Evolutionary conservation across 495 filamentous ascomycete genomes (phyloP), one percentile per base, ranked within the genome.

Genomic region (Corynascus novoguineensis): DNA sequence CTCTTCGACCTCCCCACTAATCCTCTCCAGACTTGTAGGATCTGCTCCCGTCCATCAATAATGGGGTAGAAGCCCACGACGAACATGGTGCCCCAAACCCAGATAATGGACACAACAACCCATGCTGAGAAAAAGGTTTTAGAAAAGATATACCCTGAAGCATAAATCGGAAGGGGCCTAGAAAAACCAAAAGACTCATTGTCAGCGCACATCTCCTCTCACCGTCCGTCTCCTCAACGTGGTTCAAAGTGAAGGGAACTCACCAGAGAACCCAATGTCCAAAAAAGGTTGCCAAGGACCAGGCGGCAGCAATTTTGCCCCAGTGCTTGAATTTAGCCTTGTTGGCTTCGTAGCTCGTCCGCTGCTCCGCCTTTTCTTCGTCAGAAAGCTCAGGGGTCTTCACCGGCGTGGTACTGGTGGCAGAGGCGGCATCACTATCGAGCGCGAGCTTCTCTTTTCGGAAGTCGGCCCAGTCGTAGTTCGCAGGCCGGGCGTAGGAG

Each of bases 291-390:
- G 41, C 41, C 41, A 45, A 22, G 12, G 41, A 45, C 41, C 41
- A 45, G 6, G 19, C 41, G 3, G 41, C 41, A 7, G 41, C 8
- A 12, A 45, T 45, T 22, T 45, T 45, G 41, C 41, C 41, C 41
- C 41, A 45, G 41, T 45, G 41, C 41, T 45, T 45, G 19, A 45
- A 45, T 22, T 45, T 45, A 22, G 41, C 41, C 41, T 45, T 45
- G 41, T 45, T 25, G 7, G 41, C 41, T 22, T 45, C 22, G 41
- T 45, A 45, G 41, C 41, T 45, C 41, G 21, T 12, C 19, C n/a
- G 41, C 41, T 45, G 41, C 19, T 9, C 12, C 41, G 14, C 21
- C 12, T 45, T 22, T 27, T 42, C 38, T 3, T 42, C 38, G 38
- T 11, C 38, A 1, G 38, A 45, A 6, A 45, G 3, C 41, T 22